A percentile compares a stretch with the other conserved stretches of the same genome.
Conservation (phyloP, 2,329 filamentous ascomycete species). For the Colletotrichum siamense region DNA sequence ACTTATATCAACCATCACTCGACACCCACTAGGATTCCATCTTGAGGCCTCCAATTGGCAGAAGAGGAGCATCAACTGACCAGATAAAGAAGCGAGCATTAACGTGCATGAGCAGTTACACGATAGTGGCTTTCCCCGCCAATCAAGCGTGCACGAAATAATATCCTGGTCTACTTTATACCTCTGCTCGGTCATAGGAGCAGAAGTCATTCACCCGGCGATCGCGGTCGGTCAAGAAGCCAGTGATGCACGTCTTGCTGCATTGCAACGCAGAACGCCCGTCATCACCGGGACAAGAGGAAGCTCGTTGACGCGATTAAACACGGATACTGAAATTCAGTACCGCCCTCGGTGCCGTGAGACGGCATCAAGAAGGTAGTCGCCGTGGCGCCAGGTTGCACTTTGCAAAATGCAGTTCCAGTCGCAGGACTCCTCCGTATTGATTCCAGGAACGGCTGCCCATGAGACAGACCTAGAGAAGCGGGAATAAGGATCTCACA, state of each 20-base stretch:
- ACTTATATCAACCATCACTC: neutral
- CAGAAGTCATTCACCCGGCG: neutral
- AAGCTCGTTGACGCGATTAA: neutral
- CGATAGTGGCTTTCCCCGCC: conserved; percentile 25
- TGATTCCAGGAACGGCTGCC: neutral
- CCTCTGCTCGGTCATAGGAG: neutral
- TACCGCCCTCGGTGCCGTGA: neutral
- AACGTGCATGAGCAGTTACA: conserved; percentile 68
- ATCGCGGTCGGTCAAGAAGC: neutral
- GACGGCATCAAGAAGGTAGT: neutral
- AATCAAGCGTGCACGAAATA: neutral
- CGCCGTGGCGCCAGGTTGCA: neutral
- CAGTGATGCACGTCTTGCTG: neutral
- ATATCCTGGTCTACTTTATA: neutral
- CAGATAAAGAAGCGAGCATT: conserved; percentile 53
- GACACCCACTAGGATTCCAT: neutral
- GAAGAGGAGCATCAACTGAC: neutral
- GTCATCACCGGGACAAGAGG: neutral
- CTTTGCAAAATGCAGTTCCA: neutral
- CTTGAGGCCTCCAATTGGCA: conserved; percentile 6
- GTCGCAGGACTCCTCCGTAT: neutral
- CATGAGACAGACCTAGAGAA: neutral
- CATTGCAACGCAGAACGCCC: neutral
- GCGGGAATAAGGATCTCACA: neutral
- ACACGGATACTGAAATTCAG: neutral